Conservation (phyloP, 148 eudicot species). For the Chenopodium album region DNA sequence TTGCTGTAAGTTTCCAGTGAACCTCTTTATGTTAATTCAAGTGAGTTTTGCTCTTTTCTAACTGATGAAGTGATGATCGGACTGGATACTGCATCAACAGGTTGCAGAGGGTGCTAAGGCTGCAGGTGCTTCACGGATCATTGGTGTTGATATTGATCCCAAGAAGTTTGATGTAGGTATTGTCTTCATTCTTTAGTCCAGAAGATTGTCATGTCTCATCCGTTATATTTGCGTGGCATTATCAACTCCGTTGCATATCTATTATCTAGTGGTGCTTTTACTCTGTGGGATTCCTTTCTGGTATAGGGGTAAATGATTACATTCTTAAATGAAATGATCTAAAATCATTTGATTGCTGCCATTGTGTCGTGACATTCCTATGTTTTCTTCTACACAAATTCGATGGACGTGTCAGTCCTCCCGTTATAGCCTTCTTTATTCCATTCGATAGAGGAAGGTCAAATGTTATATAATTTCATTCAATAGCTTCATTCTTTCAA, state of each 20-base stretch:
- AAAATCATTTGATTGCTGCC: background rate
- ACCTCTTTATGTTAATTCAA: background rate
- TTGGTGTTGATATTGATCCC: constrained; percentile 92
- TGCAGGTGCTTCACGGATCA: constrained; percentile 88
- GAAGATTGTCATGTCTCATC: background rate
- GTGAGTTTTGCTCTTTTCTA: constrained; percentile 1
- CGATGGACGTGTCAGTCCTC: too few species aligned
- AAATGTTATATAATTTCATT: background rate
- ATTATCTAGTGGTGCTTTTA: background rate
- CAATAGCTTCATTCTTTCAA: background rate
- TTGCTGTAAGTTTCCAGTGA: constrained; percentile 63
- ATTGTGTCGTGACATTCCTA: background rate
- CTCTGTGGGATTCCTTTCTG: background rate
- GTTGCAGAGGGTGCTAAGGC: constrained; percentile 97
- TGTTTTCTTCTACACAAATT: background rate
- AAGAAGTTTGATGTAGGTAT: constrained; percentile 83
- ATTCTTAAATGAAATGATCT: background rate
- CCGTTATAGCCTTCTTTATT: background rate
- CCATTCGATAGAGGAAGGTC: background rate
- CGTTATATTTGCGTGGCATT: background rate
- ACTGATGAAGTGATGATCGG: background rate
- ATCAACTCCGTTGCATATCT: background rate
- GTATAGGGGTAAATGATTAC: background rate
- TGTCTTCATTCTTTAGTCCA: background rate
- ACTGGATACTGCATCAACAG: constrained; percentile 35